Conservation (phyloP, 2,329 filamentous ascomycete genomes). For the Penicillium occitanis region DNA sequence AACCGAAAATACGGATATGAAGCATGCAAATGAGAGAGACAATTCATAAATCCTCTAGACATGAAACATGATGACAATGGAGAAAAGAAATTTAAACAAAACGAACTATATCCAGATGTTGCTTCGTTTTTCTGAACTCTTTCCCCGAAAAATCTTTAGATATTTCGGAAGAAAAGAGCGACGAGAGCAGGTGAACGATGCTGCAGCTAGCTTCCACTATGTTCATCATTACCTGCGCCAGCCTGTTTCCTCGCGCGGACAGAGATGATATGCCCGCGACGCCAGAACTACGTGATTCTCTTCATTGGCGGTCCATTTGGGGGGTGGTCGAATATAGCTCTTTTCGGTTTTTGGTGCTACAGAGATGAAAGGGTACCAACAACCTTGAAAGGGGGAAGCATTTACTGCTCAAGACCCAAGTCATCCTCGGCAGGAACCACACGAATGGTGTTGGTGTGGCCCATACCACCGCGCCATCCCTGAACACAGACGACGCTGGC, state of each 20-base stretch:
- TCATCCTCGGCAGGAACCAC: slow-evolving; percentile 51
- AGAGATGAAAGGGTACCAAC: neutral
- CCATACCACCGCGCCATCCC: slow-evolving; percentile 67
- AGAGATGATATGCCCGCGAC: neutral
- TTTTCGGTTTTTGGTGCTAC: neutral
- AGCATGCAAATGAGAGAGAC: neutral
- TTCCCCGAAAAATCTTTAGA: neutral
- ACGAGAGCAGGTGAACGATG: slow-evolving; percentile 9
- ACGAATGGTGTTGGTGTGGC: slow-evolving; percentile 65
- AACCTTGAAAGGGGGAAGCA: neutral
- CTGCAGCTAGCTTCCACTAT: slow-evolving; percentile 1
- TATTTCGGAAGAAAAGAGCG: neutral
- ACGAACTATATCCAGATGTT: slow-evolving; percentile 8
- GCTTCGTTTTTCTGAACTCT: slow-evolving; percentile 9
- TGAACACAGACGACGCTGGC: slow-evolving; percentile 68
- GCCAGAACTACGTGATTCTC: slow-evolving; percentile 6
- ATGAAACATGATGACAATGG: slow-evolving; percentile 4
- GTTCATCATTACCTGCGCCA: neutral
- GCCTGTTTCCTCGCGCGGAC: neutral
- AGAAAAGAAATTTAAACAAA: neutral
- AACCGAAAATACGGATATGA: slow-evolving; percentile 3
- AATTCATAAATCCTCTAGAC: slow-evolving; percentile 14
- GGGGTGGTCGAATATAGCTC: neutral
- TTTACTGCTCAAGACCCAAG: slow-evolving; percentile 36
- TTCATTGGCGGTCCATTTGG: neutral